phyloP scores from a whole-genome alignment of 2,329 filamentous ascomycete species.

The Ascocoryne sarcoides region DNA sequence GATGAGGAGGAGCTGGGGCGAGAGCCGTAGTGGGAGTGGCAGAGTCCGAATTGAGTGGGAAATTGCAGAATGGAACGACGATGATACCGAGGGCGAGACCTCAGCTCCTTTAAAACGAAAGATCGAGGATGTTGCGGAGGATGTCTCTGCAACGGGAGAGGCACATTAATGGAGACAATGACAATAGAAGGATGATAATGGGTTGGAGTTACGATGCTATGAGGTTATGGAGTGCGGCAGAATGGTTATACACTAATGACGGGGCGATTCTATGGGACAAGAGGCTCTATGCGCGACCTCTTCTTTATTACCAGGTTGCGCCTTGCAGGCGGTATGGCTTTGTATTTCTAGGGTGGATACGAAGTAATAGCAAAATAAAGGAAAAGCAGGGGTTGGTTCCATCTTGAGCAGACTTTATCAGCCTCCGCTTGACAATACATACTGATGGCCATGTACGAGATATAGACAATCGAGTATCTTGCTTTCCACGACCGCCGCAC shows the following conservation, averaged over 20 bases:
- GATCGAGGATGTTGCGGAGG: constrained; percentile 30
- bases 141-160: constrained; percentile 9
- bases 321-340: background rate
- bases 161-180: constrained; percentile 4
- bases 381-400: background rate
- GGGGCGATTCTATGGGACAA: background rate
- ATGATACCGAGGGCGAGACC: constrained; percentile 33
- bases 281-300: background rate
- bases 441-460: background rate
- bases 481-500: no score
- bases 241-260: background rate
- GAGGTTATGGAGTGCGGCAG: constrained; percentile 2
- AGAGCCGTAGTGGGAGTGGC: constrained; percentile 49
- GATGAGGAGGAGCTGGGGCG: constrained; percentile 51
- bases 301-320: background rate
- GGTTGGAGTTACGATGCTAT: constrained; percentile 4
- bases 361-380: background rate
- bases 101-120: constrained; percentile 44
- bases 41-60: constrained; percentile 71
- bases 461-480: background rate
- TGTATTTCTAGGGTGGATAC: constrained; percentile 2
- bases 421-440: background rate
- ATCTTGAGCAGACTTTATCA: constrained; percentile 3
- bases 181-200: background rate
- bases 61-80: constrained; percentile 61